Evolutionary conservation across 306 rosid species (phyloP).

Genomic region (Oxytropis ochrocephala): DNA sequence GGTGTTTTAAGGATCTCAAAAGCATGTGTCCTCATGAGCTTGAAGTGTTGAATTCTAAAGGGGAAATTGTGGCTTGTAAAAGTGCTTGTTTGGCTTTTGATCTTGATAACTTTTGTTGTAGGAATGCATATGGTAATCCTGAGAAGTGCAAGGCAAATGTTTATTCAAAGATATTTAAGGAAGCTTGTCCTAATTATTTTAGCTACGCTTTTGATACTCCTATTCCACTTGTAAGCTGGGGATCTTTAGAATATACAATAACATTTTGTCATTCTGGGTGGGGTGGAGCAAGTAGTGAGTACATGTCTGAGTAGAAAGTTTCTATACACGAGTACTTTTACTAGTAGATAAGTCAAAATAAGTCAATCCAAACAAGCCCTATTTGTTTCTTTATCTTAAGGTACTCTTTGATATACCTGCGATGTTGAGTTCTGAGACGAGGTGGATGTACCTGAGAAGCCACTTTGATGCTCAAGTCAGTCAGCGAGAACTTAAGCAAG

Average conservation of each 20-base stretch:
- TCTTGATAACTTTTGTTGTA: slow-evolving; percentile 62
- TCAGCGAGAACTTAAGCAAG: too few relatives aligned
- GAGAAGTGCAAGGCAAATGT: slow-evolving; percentile 55
- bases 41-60: slow-evolving; percentile 32
- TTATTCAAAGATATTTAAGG: slow-evolving; percentile 76
- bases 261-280: slow-evolving; percentile 71
- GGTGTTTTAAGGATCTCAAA: slow-evolving; percentile 61
- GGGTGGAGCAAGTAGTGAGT: slow-evolving; percentile 28
- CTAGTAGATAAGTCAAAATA: too few relatives aligned
- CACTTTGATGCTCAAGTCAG: too few relatives aligned
- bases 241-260: slow-evolving; percentile 39
- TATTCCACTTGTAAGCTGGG: slow-evolving; percentile 55
- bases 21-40: slow-evolving; percentile 55
- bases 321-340: too few relatives aligned
- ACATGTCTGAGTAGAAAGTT: slow-evolving; percentile 19
- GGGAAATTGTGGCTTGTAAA: slow-evolving; percentile 73
- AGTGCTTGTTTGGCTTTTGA: slow-evolving; percentile 85
- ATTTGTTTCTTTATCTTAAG: background rate
- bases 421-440: too few relatives aligned
- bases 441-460: too few relatives aligned
- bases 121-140: slow-evolving; percentile 57
- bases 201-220: slow-evolving; percentile 79
- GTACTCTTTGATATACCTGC: too few relatives aligned
- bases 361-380: too few relatives aligned
- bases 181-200: slow-evolving; percentile 66